Base-by-base conservation (phyloP, 495 filamentous ascomycete genomes). In the Daldinia grandis region DNA sequence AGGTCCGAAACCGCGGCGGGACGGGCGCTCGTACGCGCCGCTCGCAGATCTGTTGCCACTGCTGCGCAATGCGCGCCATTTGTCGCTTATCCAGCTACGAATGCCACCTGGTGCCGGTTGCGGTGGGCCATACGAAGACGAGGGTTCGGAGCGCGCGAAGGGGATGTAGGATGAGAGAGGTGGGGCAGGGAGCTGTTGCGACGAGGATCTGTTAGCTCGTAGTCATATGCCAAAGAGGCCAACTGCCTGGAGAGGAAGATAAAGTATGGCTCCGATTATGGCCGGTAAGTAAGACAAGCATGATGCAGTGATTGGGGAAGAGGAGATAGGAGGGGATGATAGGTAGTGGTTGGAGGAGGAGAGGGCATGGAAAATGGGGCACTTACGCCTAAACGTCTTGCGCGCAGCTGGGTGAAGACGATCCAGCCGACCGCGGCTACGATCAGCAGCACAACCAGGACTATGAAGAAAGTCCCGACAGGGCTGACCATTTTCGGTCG, bases 81-180 rank as follows among this genome's bases (percentile, higher is more conserved):
- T 78, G 67, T 85, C 81, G 73, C 78, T 82, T 75, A 90, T 53
- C 88, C 89, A 91, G 72, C 86, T 87, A 42, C 83, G 64, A 58
- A 90, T 74, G 61, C 89, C 89, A 76, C 85, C 82, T 9, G 82
- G 82, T 0, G 85, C 83, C 15, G 89, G 86, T 25, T 83, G 82
- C 5, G 83, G 84, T 1, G 83, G 83, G 35, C 79, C 80, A 67
- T 83, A 85, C 17, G 76, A 51, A 21, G 76, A 61, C 33, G 72
- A 50, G 27, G 78, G 73, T 8, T 70, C 75, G 37, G 78, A 74
- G 28, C 71, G 73, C 40, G 68, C 61, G 80, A 87, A 87, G 58
- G 84, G 86, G 68, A 87, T 84, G 82, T 90, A 92, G 42, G 89
- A 89, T 47, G 83, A 82, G 8, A 88, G 73, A 1, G 85, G 80